These are phyloP conservation scores for Irpex lacteus DNA, from an alignment of 1,284 basidiomycete genomes.

Conservation along the genomic window DNA sequence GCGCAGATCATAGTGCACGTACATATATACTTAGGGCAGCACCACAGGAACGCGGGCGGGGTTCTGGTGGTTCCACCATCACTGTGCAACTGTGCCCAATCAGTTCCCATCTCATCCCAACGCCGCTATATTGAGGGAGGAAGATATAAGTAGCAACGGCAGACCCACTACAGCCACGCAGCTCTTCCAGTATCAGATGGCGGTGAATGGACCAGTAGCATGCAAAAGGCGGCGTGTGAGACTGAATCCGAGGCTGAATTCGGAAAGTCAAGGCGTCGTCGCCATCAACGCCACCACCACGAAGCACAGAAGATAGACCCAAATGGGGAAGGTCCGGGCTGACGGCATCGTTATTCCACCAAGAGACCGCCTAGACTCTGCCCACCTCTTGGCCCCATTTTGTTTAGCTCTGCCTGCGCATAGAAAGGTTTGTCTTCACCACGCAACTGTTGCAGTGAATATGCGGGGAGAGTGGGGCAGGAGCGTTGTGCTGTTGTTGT, in stretches of 20 bases:
- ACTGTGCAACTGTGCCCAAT: background rate
- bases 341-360: background rate
- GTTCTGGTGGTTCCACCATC: background rate
- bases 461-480: background rate
- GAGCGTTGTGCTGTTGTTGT: background rate
- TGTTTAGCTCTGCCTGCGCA: background rate
- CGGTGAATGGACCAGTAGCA: background rate
- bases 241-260: background rate
- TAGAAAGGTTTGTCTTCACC: too few relatives aligned
- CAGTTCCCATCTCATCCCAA: too few relatives aligned
- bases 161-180: too few relatives aligned
- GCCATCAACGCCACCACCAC: slow-evolving; percentile 1
- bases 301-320: background rate
- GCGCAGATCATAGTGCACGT: background rate
- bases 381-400: background rate
- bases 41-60: background rate
- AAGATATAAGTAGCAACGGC: too few relatives aligned
- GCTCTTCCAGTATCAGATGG: background rate
- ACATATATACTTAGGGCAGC: background rate
- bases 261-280: background rate
- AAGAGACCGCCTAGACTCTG: background rate
- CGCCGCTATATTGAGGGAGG: too few relatives aligned
- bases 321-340: background rate
- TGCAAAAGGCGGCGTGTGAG: background rate
- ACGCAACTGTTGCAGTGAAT: background rate